A percentile compares a stretch with the other conserved stretches of the same genome.
Evolutionary conservation across 2,329 filamentous ascomycete species (phyloP).

Genomic region (Fusarium staphyleae): DNA sequence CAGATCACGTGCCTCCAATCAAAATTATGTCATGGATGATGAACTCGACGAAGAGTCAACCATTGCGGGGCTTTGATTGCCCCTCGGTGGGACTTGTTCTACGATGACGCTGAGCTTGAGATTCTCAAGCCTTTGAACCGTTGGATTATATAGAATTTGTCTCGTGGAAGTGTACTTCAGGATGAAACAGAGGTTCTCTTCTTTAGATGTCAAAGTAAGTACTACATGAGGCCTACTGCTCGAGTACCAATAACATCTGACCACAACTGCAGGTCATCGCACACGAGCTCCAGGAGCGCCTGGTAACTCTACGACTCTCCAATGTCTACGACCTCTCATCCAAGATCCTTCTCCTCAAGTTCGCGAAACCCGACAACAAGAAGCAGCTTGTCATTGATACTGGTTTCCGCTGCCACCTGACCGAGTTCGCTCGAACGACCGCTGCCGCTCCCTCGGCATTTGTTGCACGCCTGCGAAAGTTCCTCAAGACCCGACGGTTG

Average conservation of each 20-base stretch:
- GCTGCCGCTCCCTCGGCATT: slow-evolving; percentile 85
- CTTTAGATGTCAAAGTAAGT: slow-evolving; percentile 74
- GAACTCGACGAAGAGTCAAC: no score
- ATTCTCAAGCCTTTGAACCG: slow-evolving; percentile 21
- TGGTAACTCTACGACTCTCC: slow-evolving; percentile 81
- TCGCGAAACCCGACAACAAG: slow-evolving; percentile 87
- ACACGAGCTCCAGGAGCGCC: slow-evolving; percentile 82
- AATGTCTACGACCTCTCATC: slow-evolving; percentile 98
- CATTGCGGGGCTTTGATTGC: background rate
- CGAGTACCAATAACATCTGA: slow-evolving; percentile 3
- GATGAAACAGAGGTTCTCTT: slow-evolving; percentile 84
- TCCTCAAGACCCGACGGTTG: slow-evolving; percentile 83
- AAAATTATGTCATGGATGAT: no score
- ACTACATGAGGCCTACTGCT: background rate
- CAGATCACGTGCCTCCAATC: slow-evolving; percentile 14
- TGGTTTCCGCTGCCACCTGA: slow-evolving; percentile 94
- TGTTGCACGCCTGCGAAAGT: slow-evolving; percentile 84
- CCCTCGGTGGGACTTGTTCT: slow-evolving; percentile 16
- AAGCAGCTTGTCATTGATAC: slow-evolving; percentile 93
- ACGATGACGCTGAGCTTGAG: slow-evolving; percentile 19
- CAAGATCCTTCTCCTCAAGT: slow-evolving; percentile 94
- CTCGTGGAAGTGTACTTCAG: slow-evolving; percentile 34
- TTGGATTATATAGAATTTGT: background rate
- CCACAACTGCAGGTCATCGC: slow-evolving; percentile 75
- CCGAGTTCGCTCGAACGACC: slow-evolving; percentile 86